Conservation (phyloP, 2,329 filamentous ascomycete genomes). For the Fusarium scirpi region DNA sequence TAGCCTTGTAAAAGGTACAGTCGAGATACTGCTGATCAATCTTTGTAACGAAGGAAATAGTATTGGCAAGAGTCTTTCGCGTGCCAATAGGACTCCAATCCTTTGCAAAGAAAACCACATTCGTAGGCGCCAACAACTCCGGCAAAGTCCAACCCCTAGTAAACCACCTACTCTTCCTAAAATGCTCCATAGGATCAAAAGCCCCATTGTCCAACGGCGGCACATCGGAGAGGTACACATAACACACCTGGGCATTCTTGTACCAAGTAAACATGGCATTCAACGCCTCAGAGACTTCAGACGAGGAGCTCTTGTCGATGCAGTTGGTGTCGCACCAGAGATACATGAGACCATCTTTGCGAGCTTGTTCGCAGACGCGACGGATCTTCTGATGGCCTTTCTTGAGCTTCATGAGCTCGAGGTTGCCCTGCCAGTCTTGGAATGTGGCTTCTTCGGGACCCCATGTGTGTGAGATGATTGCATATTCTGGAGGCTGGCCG, state of each 20-base stretch:
- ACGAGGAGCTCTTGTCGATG: conserved; percentile 33
- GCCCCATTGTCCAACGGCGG: conserved; percentile 2
- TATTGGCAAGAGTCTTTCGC: conserved; percentile 19
- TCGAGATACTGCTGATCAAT: conserved; percentile 29
- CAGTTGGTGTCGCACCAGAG: conserved; percentile 34
- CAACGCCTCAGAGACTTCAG: conserved; percentile 23
- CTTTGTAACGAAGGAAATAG: conserved; percentile 21
- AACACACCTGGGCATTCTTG: conserved; percentile 23
- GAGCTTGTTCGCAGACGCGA: conserved; percentile 25
- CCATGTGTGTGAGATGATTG: conserved; percentile 52
- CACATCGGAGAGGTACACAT: conserved; percentile 12
- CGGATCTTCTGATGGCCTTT: conserved; percentile 29
- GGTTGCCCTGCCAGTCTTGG: conserved; percentile 35
- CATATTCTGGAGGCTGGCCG: conserved; percentile 46
- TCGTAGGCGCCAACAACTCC: conserved; percentile 20
- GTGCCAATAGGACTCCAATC: conserved; percentile 26
- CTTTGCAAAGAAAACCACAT: conserved; percentile 24
- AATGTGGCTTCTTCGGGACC: conserved; percentile 46
- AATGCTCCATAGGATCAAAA: conserved; percentile 21
- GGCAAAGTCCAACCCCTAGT: conserved; percentile 24
- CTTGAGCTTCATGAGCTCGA: conserved; percentile 28
- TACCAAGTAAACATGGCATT: conserved; percentile 33
- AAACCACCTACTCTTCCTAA: conserved; percentile 21
- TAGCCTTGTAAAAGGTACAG: conserved; percentile 27
- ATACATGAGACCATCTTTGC: conserved; percentile 27